These are phyloP conservation scores for Saccharomycopsis olivae DNA, from an alignment of 805 yeast species.

Conservation along the genomic window DNA sequence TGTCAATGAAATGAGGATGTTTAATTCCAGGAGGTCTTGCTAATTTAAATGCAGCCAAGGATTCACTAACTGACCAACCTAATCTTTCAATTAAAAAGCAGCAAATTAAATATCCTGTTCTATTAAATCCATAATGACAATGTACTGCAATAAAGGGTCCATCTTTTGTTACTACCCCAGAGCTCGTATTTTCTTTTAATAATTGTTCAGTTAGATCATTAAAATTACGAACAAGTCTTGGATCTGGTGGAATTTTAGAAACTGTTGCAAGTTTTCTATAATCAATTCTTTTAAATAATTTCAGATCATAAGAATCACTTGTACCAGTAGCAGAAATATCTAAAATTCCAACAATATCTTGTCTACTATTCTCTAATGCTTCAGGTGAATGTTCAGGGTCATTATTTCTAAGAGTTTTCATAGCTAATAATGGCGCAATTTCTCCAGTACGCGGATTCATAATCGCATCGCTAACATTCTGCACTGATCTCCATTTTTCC, in stretches of 20 bases:
- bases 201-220: constrained; percentile 42
- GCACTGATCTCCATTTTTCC: constrained; percentile 53
- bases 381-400: constrained; percentile 52
- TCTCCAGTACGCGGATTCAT: constrained; percentile 24
- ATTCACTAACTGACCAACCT: constrained; percentile 51
- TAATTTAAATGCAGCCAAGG: constrained; percentile 44
- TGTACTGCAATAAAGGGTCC: constrained; percentile 50
- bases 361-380: constrained; percentile 37
- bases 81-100: constrained; percentile 53
- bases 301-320: constrained; percentile 60
- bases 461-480: constrained; percentile 38
- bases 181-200: constrained; percentile 20
- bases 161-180: constrained; percentile 9
- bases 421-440: constrained; percentile 46
- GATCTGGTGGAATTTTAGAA: constrained; percentile 65
- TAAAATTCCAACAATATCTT: constrained; percentile 46
- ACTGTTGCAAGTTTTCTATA: constrained; percentile 72
- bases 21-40: constrained; percentile 66
- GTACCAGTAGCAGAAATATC: constrained; percentile 52
- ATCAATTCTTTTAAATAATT: constrained; percentile 37
- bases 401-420: constrained; percentile 64
- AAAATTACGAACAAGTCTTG: constrained; percentile 45
- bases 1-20: constrained; percentile 70
- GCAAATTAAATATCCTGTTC: constrained; percentile 67
- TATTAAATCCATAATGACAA: constrained; percentile 74